These are phyloP conservation scores for Russula virescens DNA, from an alignment of 768 basidiomycete genomes.

Conservation along the genomic window DNA sequence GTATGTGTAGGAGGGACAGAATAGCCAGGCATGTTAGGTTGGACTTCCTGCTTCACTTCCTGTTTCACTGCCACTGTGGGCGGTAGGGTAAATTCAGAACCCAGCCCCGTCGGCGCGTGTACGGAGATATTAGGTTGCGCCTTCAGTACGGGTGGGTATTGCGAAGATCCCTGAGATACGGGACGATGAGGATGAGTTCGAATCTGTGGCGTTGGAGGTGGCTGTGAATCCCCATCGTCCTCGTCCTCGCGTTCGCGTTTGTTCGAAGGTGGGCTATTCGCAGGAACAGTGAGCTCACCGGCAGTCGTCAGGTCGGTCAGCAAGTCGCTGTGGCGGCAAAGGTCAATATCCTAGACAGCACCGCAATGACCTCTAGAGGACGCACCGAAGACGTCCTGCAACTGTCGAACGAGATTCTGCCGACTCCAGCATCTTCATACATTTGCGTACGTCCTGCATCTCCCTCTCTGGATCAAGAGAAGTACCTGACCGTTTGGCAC, in stretches of 20 bases:
- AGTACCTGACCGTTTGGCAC: conserved; percentile 40
- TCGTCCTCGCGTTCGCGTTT: conserved; percentile 19
- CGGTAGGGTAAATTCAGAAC: background rate
- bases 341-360: background rate
- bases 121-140: background rate
- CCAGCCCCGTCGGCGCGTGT: background rate
- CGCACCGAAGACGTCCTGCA: conserved; percentile 22
- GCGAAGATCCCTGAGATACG: background rate
- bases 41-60: background rate
- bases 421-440: conserved; percentile 32
- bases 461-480: conserved; percentile 39
- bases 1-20: background rate
- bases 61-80: background rate
- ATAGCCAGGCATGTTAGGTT: background rate
- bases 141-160: background rate
- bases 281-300: conserved; percentile 16
- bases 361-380: background rate
- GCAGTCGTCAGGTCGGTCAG: conserved; percentile 11
- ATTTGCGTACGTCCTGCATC: conserved; percentile 47
- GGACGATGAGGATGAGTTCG: background rate
- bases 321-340: conserved; percentile 12
- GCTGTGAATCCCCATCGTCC: conserved; percentile 2
- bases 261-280: conserved; percentile 17
- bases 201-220: background rate
- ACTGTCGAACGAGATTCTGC: conserved; percentile 22